phyloP scores from a whole-genome alignment of 345 rosid species.

The Lepidium aucheri region DNA sequence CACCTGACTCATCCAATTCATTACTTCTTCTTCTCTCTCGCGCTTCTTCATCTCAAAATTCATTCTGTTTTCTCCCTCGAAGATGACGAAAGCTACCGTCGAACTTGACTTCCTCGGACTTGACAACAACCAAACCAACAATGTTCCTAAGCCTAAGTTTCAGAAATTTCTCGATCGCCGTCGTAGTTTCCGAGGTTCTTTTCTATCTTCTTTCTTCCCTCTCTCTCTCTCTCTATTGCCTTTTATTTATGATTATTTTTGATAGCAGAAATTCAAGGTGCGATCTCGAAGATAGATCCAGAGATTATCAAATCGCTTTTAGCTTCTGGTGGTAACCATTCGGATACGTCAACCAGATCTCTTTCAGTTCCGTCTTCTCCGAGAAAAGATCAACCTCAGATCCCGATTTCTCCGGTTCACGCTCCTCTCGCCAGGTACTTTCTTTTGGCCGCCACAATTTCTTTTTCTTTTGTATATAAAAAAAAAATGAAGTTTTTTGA shows the following conservation, averaged over 20 bases:
- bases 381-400: slow-evolving; percentile 22
- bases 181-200: slow-evolving; percentile 64
- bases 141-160: slow-evolving; percentile 38
- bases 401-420: slow-evolving; percentile 32
- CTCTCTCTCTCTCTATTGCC: not conserved
- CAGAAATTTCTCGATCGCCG: slow-evolving; percentile 47
- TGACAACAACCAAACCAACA: slow-evolving; percentile 31
- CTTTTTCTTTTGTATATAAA: not conserved
- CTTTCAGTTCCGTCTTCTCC: slow-evolving; percentile 46
- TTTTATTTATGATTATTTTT: not conserved
- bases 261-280: slow-evolving; percentile 55
- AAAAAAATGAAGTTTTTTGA: not conserved
- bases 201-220: not conserved
- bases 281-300: slow-evolving; percentile 79
- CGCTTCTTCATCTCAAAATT: not conserved
- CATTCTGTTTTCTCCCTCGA: not conserved
- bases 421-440: slow-evolving; percentile 36
- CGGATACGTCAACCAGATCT: slow-evolving; percentile 19
- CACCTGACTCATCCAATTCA: slow-evolving; percentile 4
- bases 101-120: slow-evolving; percentile 72
- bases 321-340: slow-evolving; percentile 32
- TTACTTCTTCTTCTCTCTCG: not conserved
- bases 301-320: slow-evolving; percentile 66
- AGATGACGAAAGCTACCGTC: slow-evolving; percentile 44
- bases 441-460: not conserved